Conservation (phyloP, 169 alveolate species). For the Plasmodium coatneyi region DNA sequence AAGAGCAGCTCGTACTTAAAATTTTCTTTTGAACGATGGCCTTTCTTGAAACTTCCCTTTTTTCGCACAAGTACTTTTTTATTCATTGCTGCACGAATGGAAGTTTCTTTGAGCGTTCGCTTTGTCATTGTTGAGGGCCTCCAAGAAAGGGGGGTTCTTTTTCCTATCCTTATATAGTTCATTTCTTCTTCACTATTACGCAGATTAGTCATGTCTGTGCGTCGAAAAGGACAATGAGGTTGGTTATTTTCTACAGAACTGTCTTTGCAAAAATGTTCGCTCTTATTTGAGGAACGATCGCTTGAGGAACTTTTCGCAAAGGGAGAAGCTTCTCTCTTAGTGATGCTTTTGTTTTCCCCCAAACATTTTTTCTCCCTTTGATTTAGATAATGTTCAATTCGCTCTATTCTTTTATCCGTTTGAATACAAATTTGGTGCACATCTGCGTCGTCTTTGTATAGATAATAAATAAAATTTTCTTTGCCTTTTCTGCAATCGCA, state of each 20-base stretch:
- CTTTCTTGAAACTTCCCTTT: neutral
- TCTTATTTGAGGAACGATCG: neutral
- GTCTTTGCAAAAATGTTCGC: neutral
- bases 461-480: neutral
- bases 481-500: neutral
- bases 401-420: constrained; percentile 26
- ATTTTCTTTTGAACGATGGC: neutral
- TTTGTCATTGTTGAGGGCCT: neutral
- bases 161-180: neutral
- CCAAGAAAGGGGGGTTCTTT: neutral
- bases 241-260: neutral
- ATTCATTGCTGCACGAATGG: neutral
- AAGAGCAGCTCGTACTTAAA: neutral
- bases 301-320: neutral
- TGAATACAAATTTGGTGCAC: constrained; percentile 1
- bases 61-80: neutral
- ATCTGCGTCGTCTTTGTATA: constrained; percentile 14
- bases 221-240: neutral
- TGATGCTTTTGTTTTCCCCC: neutral
- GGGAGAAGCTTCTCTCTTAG: neutral
- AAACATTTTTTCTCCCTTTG: neutral
- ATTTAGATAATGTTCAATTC: constrained; percentile 24
- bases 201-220: neutral
- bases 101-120: neutral
- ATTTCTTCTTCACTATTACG: neutral